Evolutionary conservation across 192 early-diverging fungal species (phyloP), one percentile per base, ranked within the genome.

Genomic region (Backusella psychrophila): DNA sequence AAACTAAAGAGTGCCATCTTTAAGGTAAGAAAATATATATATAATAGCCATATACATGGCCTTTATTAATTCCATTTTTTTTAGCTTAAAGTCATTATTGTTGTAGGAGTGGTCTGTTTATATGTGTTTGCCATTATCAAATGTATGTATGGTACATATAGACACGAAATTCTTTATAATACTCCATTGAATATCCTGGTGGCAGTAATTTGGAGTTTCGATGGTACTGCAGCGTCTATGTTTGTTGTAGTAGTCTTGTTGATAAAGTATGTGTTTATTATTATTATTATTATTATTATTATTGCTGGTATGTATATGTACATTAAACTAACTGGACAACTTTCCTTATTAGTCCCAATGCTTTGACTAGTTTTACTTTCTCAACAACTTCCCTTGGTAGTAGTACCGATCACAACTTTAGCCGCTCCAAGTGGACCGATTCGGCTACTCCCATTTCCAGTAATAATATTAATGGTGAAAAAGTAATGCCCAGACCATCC

Each of bases 21-120:
- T 23, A 81, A 81, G 68, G 72, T 73, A 78, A 17, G 66, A 3
- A 38, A 15, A 56, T 1, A 17, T 19, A n/a, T 52, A 6, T 56
- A 56, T 56, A 56, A 14, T 44, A 17, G 4, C 42, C 14, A 76
- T 29, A 59, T 17, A 52, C 59, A 42, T 0, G 53, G 17, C 23
- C 29, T 53, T 34, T 26, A 19, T 23, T 23, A 42, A 17, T 36
- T 72, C 2, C 41, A 11, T 29, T 23, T 26, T 41, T 7, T 74
- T 8, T 53, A 78, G 77, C 73, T 81, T 69, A 66, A 52, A 33
- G 29, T 74, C 15, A 56, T 77, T n/a, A 72, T 78, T 31, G 11
- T 71, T 1, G 73, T 72, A 41, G 52, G 66, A 4, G 29, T 26
- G 2, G 11, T 49, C 21, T 72, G 72, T 31, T 35, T 81, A n/a